Base-by-base conservation (phyloP, 2,329 filamentous ascomycete genomes). In the Neoascochyta sp. region DNA sequence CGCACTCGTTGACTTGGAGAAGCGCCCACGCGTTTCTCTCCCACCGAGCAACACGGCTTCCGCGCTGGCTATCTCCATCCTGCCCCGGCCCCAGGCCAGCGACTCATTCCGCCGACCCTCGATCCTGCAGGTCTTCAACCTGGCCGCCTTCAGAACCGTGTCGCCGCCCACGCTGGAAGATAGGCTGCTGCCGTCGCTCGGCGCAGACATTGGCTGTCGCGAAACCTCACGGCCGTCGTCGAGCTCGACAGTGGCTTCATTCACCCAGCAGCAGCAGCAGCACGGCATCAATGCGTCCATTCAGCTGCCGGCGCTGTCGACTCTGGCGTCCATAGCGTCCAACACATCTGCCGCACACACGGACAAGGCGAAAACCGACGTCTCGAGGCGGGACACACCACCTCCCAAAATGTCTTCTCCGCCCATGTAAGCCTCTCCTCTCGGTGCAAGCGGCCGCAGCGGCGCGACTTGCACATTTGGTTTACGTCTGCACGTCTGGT, bases 71-170 rank as follows among this genome's bases (percentile, higher is more conserved):
- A 70, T 71, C 54, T 65, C 62, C 18, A 62, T 76, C 55, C 66
- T 77, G 36, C 77, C 75, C 54, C 67, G 73, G 71, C 72, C 75
- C 45, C 70, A 74, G 68, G 70, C 74, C 69, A 69, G 75, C 60
- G 74, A 71, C 35, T 55, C 60, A 52, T 60, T 66, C 54, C 57
- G 63, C 49, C 62, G 69, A 44, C 64, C 67, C 19, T 71, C 73
- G 43, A 65, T 71, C 43, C 67, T 73, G 36, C 64, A 69, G 45
- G 58, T 52, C 27, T 65, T 67, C 29, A 64, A 72, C 45, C 62
- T 71, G 51, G 60, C 68, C 17, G 55, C 66, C 10, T 65, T 70
- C 53, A 70, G 62, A 19, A 67, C 62, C 57, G 58, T 67, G 21
- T 63, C 67, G 32, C 62, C 69, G 32, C 32, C 43, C n/a, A 30